Evolutionary conservation across 164 flowering plant genomes (phyloP), one percentile per base, ranked within the genome.

Genomic region (Magnolia kwangsiensis): DNA sequence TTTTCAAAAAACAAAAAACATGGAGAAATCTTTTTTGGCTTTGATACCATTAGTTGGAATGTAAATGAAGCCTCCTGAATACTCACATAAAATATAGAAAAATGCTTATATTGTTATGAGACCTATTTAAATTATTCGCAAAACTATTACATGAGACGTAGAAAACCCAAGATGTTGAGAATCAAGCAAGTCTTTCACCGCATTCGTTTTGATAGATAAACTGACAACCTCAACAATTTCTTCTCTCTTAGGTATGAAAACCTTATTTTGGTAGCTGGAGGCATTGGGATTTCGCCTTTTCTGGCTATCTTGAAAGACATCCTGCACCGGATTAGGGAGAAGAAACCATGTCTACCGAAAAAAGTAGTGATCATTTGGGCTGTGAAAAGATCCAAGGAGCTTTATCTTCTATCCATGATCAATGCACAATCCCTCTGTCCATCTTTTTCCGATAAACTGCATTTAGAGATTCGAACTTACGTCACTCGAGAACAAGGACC

Each of bases 281-380:
- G 99, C 55, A 93, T 93, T 70, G 99, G 99, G n/a, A 87, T 95
- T 74, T 90, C 99, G 61, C 98, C 99, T 6, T 95, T 95, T 81
- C 74, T 93, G 24, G 99, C 98, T 72, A 84, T 95, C 79, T 77
- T 95, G 80, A 90, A 90, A 68, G 99, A 95, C 79, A 82, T 95
- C 71, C 84, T 95, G 59, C 92, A 87, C 79, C 90, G 91, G 23
- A 59, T 86, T 14, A 83, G 82, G 51, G 92, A 88, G 31, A 81
- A 85, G 20, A 88, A 81, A 67, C 86, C 91, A 50, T 91, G 95
- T 78, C 91, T 94, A 10, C 91, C 95, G 8, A 84, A 78, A 82
- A 89, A 88, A 11, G 76, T 93, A 37, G 51, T 89, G 76, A 51
- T 95, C 71, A 82, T 95, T 72, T 95, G 99, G 98, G 95, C 99